Conservation (phyloP, 148 eudicot genomes). For the Vaccinium vitisidaea region DNA sequence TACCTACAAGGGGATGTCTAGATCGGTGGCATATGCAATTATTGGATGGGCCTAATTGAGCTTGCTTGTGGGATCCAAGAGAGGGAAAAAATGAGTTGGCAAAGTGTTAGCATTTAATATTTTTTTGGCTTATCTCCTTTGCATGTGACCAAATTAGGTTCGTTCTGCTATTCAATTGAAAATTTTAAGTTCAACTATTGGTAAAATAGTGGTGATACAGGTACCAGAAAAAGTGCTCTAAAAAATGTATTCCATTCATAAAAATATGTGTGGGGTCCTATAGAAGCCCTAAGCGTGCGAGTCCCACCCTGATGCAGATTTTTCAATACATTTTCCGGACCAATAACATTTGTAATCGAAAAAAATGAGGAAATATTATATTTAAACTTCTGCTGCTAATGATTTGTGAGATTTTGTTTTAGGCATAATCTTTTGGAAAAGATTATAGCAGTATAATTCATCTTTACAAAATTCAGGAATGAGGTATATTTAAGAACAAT, state of each 20-base stretch:
- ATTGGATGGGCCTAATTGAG: not conserved
- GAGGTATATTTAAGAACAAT: not conserved
- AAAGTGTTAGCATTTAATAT: not conserved
- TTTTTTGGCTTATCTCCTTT: slow-evolving; percentile 1
- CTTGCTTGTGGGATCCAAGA: slow-evolving; percentile 1
- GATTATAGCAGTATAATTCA: not conserved
- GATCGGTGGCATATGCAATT: not conserved
- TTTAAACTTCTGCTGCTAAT: not conserved
- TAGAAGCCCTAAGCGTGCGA: not conserved
- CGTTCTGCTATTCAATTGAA: too few relatives aligned
- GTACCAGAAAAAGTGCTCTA: not conserved
- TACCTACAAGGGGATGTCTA: not conserved
- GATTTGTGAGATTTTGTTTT: not conserved
- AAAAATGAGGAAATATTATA: too few relatives aligned
- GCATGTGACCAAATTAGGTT: not conserved
- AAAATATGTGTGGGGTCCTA: not conserved
- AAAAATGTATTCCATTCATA: not conserved
- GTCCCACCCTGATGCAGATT: not conserved
- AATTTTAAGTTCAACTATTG: not conserved
- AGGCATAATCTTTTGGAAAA: too few relatives aligned
- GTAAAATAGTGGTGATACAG: not conserved
- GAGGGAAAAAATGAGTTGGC: not conserved
- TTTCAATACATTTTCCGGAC: not conserved
- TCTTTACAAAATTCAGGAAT: not conserved
- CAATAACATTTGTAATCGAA: not conserved